Evolutionary conservation across 192 early-diverging fungal genomes (phyloP), one percentile per base, ranked within the genome.

Genomic region (Geranomyces variabilis): DNA sequence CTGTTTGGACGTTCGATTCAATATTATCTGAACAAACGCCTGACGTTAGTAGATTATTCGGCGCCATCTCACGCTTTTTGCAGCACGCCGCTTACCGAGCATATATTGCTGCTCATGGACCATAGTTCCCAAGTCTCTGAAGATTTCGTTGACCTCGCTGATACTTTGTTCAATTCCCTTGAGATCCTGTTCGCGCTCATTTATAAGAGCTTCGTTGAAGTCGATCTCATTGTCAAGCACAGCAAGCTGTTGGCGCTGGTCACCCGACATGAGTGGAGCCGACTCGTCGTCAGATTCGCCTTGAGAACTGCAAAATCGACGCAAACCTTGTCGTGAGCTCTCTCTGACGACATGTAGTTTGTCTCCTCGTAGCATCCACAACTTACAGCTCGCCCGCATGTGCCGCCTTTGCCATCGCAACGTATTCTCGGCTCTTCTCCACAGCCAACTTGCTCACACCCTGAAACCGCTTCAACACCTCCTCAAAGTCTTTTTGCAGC

Each of bases 61-160:
- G 22, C n/a, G 13, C 57, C 13, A 10, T 22, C 63, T 15, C 10
- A 15, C 17, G 13, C 48, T 15, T 12, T 14, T 10, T 12, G n/a
- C 26, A n/a, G n/a, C n/a, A n/a, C n/a, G n/a, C n/a, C n/a, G 75
- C 83, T 64, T 83, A 94, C 93, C 88, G 12, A 99, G 80, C 70
- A 94, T 86, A 65, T 89, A 90, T 70, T 94, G 92, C 85, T 99
- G 97, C 76, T 99, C 96, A 29, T 93, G 92, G n/a, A 99, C 96
- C 68, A 99, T 86, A 4, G 94, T 96, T 0, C 94, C 94, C 48
- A 99, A 75, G 81, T 98, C 95, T 64, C 95, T 80, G 77, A 99
- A 99, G 67, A 99, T 94, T 77, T 98, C 95, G 77, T 98, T 99
- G 21, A 99, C 83, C 74, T 98, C 94, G 5, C 86, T 87, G 55